Evolutionary conservation across 2,329 filamentous ascomycete genomes (phyloP).

Genomic region (Trichoderma aggressivum): DNA sequence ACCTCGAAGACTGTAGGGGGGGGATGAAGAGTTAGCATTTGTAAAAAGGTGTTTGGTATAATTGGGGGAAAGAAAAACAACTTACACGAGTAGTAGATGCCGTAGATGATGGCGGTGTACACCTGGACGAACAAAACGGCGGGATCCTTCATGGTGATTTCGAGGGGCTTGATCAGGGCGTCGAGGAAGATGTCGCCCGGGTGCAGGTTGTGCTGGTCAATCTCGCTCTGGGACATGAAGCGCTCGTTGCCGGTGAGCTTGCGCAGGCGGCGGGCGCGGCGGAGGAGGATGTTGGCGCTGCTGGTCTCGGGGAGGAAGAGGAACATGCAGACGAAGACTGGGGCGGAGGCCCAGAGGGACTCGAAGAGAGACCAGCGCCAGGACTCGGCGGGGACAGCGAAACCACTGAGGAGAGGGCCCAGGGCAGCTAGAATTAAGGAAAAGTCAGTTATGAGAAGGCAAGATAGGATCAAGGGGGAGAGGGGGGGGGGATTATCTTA

Average conservation of each 20-base stretch:
- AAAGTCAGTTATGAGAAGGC: neutral
- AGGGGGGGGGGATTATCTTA: constrained; percentile 24
- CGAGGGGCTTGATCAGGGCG: constrained; percentile 58
- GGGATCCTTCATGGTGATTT: constrained; percentile 60
- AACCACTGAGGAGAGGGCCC: constrained; percentile 59
- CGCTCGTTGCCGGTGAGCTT: constrained; percentile 54
- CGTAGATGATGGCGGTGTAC: constrained; percentile 61
- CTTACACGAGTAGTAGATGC: constrained; percentile 56
- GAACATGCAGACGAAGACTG: constrained; percentile 59
- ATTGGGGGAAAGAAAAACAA: no score
- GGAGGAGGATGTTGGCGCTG: constrained; percentile 56
- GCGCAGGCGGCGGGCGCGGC: constrained; percentile 59
- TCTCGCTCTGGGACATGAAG: constrained; percentile 61
- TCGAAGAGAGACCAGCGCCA: constrained; percentile 67
- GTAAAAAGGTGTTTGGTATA: neutral
- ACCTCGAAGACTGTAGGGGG: constrained; percentile 54
- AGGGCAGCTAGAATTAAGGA: constrained; percentile 44
- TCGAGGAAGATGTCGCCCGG: constrained; percentile 47
- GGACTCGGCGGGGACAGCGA: constrained; percentile 52
- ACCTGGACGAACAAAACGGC: constrained; percentile 60
- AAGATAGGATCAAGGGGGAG: neutral
- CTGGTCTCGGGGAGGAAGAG: constrained; percentile 63
- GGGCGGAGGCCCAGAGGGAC: constrained; percentile 58
- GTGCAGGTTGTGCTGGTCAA: constrained; percentile 56
- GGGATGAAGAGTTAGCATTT: constrained; percentile 14